Evolutionary conservation across 768 basidiomycete genomes (phyloP).

Genomic region (Russula brevipes): DNA sequence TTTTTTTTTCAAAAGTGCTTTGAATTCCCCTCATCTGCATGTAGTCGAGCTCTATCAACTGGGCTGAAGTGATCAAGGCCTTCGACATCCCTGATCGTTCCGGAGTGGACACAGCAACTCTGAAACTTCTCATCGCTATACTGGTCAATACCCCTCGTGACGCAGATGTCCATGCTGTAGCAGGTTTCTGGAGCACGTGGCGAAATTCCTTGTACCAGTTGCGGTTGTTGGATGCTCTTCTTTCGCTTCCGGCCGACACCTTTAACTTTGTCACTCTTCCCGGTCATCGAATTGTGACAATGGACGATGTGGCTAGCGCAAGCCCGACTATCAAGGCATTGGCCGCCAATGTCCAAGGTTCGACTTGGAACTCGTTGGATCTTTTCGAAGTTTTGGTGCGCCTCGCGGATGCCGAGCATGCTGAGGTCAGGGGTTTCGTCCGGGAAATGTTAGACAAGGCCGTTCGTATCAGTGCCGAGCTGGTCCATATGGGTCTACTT

Average conservation of each 20-base stretch:
- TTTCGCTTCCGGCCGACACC: slow-evolving; percentile 83
- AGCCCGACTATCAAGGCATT: slow-evolving; percentile 90
- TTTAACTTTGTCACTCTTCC: slow-evolving; percentile 91
- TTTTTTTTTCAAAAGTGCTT: background rate
- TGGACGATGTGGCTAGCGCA: slow-evolving; percentile 79
- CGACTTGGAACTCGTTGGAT: slow-evolving; percentile 93
- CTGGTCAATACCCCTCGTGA: slow-evolving; percentile 78
- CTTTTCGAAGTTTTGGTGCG: slow-evolving; percentile 85
- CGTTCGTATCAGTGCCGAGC: slow-evolving; percentile 86
- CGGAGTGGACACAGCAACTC: slow-evolving; percentile 81
- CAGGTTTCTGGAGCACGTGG: slow-evolving; percentile 85
- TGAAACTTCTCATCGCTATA: slow-evolving; percentile 86
- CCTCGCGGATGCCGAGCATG: slow-evolving; percentile 63
- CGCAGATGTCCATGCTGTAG: slow-evolving; percentile 70
- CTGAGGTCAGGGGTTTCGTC: slow-evolving; percentile 70
- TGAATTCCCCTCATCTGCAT: slow-evolving; percentile 24
- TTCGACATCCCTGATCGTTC: slow-evolving; percentile 83
- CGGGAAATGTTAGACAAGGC: slow-evolving; percentile 93
- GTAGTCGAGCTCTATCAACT: slow-evolving; percentile 65
- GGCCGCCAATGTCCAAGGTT: slow-evolving; percentile 84
- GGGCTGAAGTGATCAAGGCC: slow-evolving; percentile 76
- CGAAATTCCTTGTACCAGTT: slow-evolving; percentile 80
- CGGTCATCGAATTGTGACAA: slow-evolving; percentile 75
- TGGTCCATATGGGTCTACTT: slow-evolving; percentile 89
- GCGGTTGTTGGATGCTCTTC: slow-evolving; percentile 79